phyloP scores from a whole-genome alignment of 73 alveolate species.

The Urostyla sp. region DNA sequence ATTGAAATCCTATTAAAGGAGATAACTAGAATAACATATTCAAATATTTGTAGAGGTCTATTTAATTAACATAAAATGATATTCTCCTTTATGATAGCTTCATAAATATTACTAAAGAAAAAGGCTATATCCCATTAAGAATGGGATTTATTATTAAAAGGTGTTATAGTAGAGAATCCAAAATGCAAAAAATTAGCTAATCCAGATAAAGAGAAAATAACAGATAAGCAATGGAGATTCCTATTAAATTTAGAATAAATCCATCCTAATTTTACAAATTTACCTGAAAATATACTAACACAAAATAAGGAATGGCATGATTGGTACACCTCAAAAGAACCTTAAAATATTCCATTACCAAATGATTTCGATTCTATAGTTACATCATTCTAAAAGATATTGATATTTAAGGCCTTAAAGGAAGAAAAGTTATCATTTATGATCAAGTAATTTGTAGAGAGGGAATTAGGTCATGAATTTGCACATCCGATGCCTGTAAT shows the following conservation, averaged over 20 bases:
- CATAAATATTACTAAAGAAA: slow-evolving; percentile 77
- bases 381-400: slow-evolving; percentile 81
- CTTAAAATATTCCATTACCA: slow-evolving; percentile 82
- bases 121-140: slow-evolving; percentile 80
- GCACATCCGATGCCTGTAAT: slow-evolving; percentile 83
- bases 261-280: slow-evolving; percentile 61
- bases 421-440: slow-evolving; percentile 92
- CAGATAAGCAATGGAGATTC: slow-evolving; percentile 90
- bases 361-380: slow-evolving; percentile 79
- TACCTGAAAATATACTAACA: slow-evolving; percentile 74
- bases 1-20: slow-evolving; percentile 81
- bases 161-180: slow-evolving; percentile 84
- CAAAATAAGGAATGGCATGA: slow-evolving; percentile 76
- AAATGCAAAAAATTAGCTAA: slow-evolving; percentile 79
- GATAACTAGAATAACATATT: slow-evolving; percentile 88
- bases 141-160: slow-evolving; percentile 95
- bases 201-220: slow-evolving; percentile 81
- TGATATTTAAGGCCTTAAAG: slow-evolving; percentile 91
- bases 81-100: slow-evolving; percentile 90
- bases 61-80: slow-evolving; percentile 94
- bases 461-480: slow-evolving; percentile 80
- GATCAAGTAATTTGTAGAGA: slow-evolving; percentile 82
- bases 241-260: slow-evolving; percentile 77
- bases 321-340: slow-evolving; percentile 80
- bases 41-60: slow-evolving; percentile 96